These are phyloP conservation scores for Mycena olivaceomarginata DNA, from an alignment of 768 basidiomycete species.

Conservation along the genomic window DNA sequence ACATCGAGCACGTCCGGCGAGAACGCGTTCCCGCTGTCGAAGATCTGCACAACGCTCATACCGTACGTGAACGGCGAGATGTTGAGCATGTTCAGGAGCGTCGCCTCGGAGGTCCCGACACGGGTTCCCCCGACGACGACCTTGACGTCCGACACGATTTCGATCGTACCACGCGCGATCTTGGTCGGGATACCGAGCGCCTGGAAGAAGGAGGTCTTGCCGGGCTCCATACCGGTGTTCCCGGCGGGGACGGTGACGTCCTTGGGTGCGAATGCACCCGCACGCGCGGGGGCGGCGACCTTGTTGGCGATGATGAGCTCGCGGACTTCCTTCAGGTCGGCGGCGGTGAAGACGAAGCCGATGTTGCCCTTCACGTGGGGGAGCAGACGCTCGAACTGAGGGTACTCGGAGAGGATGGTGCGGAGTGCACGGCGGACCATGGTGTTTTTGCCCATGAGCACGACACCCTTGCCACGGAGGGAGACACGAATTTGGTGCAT, in stretches of 20 bases:
- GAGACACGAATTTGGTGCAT: conserved; percentile 98
- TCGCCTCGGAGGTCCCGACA: conserved; percentile 98
- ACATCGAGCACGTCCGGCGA: conserved; percentile 93
- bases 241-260: conserved; percentile 95
- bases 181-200: conserved; percentile 99
- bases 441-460: conserved; percentile 99
- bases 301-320: conserved; percentile 97
- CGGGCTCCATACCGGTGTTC: conserved; percentile 99
- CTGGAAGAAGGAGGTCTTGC: conserved; percentile 99
- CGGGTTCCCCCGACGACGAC: conserved; percentile 94
- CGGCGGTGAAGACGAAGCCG: conserved; percentile 97
- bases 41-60: conserved; percentile 98
- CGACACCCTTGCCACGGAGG: conserved; percentile 96
- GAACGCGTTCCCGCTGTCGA: conserved; percentile 95
- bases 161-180: conserved; percentile 99
- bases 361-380: conserved; percentile 98
- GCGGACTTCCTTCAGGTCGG: conserved; percentile 96
- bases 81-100: conserved; percentile 99
- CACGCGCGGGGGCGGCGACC: conserved; percentile 98
- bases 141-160: conserved; percentile 98
- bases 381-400: conserved; percentile 97
- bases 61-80: conserved; percentile 99
- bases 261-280: conserved; percentile 95
- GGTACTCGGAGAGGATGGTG: conserved; percentile 90
- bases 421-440: conserved; percentile 99